phyloP scores from a whole-genome alignment of 2,329 filamentous ascomycete genomes.

The Cladosporium phlei region DNA sequence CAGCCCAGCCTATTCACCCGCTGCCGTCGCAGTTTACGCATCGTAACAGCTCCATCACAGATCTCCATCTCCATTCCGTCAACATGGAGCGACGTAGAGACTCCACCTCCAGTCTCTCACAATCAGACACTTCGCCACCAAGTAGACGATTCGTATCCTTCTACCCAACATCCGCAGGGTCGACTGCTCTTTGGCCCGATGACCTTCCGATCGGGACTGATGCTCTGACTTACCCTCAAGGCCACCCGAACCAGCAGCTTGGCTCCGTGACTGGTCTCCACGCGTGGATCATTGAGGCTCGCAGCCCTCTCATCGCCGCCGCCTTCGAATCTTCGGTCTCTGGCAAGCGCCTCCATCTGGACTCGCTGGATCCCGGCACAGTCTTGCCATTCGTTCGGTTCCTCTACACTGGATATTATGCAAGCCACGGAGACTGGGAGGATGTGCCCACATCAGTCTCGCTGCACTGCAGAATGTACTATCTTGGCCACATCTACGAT shows the following conservation, averaged over 20 bases:
- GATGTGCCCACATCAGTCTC: slow-evolving; percentile 34
- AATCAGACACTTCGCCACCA: too few species aligned
- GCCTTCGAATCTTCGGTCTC: slow-evolving; percentile 36
- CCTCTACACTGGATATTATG: slow-evolving; percentile 39
- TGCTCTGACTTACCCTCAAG: slow-evolving; percentile 29
- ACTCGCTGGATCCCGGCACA: slow-evolving; percentile 31
- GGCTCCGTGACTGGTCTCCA: slow-evolving; percentile 33
- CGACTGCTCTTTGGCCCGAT: too few species aligned
- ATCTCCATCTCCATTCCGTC: too few species aligned
- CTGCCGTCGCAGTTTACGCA: too few species aligned
- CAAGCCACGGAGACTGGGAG: slow-evolving; percentile 24
- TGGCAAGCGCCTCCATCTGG: slow-evolving; percentile 35
- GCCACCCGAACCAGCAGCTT: slow-evolving; percentile 30
- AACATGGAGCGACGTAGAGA: too few species aligned
- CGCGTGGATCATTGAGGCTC: slow-evolving; percentile 29
- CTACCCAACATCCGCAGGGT: too few species aligned
- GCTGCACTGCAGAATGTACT: slow-evolving; percentile 38
- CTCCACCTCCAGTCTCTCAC: too few species aligned
- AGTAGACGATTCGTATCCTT: too few species aligned
- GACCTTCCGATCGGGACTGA: slow-evolving; percentile 10
- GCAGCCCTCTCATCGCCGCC: slow-evolving; percentile 37
- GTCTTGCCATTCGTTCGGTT: slow-evolving; percentile 38
- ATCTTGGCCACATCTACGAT: slow-evolving; percentile 38
- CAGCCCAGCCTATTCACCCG: too few species aligned
- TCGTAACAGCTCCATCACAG: too few species aligned